These are phyloP conservation scores for Aureobasidium sp. DNA, from an alignment of 2,329 filamentous ascomycete species.

Conservation along the genomic window DNA sequence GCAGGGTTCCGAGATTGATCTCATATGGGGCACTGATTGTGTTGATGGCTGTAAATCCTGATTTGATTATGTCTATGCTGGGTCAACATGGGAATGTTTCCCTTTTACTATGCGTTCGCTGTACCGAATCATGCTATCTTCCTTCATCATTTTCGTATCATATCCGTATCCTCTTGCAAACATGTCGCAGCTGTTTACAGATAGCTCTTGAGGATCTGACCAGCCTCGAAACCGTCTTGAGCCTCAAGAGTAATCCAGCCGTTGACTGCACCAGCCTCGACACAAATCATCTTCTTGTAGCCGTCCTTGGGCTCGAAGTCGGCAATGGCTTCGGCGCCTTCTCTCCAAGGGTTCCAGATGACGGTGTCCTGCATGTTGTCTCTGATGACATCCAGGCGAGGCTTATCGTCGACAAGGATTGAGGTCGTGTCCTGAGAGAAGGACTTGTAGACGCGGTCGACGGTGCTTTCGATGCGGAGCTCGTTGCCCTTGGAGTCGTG, in stretches of 20 bases:
- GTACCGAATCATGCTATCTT: neutral
- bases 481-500: conserved; percentile 56
- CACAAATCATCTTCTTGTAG: conserved; percentile 87
- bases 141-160: neutral
- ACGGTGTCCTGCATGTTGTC: conserved; percentile 84
- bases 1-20: too few species aligned
- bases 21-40: too few species aligned
- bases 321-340: conserved; percentile 70
- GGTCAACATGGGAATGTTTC: neutral
- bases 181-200: conserved; percentile 9
- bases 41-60: neutral
- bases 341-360: conserved; percentile 94
- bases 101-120: neutral
- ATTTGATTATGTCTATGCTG: conserved; percentile 3
- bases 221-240: conserved; percentile 60
- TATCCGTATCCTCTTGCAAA: neutral
- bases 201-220: conserved; percentile 41
- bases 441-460: conserved; percentile 75
- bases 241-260: conserved; percentile 79
- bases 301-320: conserved; percentile 87
- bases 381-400: conserved; percentile 64
- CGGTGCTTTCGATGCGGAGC: conserved; percentile 66
- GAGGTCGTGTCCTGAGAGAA: conserved; percentile 54
- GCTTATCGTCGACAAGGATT: conserved; percentile 54
- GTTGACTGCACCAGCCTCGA: conserved; percentile 80